phyloP scores from a whole-genome alignment of 179 eudicot genomes.

The Patellifolia procumbens region DNA sequence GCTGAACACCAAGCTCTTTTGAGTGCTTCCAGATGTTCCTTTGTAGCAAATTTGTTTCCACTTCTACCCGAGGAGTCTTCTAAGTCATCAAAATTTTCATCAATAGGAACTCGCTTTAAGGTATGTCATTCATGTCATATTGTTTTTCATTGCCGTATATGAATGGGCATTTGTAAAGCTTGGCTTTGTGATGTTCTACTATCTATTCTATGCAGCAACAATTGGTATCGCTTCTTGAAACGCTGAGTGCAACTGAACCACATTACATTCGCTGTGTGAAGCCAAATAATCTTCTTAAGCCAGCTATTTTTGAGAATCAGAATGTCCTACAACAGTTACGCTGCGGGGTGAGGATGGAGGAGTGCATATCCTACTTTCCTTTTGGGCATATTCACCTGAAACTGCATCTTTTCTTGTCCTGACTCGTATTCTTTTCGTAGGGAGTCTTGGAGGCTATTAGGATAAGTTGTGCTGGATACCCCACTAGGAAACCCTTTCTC shows the following conservation, averaged over 20 bases:
- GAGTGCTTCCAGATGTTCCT: constrained; percentile 69
- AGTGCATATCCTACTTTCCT: constrained; percentile 7
- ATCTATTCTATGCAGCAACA: constrained; percentile 67
- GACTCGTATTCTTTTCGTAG: constrained; percentile 35
- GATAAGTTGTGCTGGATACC: constrained; percentile 95
- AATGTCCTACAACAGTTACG: constrained; percentile 91
- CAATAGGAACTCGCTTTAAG: constrained; percentile 94
- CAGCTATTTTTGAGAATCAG: constrained; percentile 84
- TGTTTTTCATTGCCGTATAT: not conserved
- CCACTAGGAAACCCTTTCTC: constrained; percentile 77
- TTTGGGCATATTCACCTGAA: not conserved
- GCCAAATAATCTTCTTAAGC: constrained; percentile 96
- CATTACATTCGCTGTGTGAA: constrained; percentile 97
- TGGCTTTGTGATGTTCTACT: constrained; percentile 16
- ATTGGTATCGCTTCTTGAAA: constrained; percentile 86
- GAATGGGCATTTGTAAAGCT: not conserved
- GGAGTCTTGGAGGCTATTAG: constrained; percentile 99
- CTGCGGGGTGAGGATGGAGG: constrained; percentile 86
- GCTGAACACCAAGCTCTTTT: constrained; percentile 93
- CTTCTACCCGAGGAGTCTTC: constrained; percentile 77
- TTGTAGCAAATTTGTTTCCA: constrained; percentile 77
- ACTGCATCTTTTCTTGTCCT: not conserved
- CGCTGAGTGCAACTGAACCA: constrained; percentile 85
- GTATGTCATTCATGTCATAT: constrained; percentile 44
- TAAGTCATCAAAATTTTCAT: constrained; percentile 89